These are phyloP conservation scores for Leavenworthia alabamica DNA, from an alignment of 345 rosid species.

Conservation along the genomic window DNA sequence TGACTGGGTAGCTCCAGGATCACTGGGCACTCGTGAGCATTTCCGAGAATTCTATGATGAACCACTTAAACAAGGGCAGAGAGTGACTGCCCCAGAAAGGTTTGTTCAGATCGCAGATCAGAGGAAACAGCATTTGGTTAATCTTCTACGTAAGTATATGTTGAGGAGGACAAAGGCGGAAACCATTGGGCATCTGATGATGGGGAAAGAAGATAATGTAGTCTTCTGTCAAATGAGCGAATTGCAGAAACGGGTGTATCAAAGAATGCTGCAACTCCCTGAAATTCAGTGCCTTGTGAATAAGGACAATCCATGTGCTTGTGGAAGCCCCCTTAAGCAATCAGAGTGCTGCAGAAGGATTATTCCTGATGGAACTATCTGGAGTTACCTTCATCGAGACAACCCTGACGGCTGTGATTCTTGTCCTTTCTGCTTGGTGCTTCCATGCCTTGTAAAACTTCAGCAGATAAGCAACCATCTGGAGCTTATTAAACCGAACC, in stretches of 20 bases:
- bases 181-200: constrained; percentile 91
- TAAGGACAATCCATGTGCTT: constrained; percentile 74
- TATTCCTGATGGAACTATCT: constrained; percentile 75
- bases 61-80: constrained; percentile 87
- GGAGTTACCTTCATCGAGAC: constrained; percentile 85
- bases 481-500: constrained; percentile 94
- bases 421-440: constrained; percentile 94
- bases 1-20: constrained; percentile 87
- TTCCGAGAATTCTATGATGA: constrained; percentile 80
- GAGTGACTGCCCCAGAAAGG: constrained; percentile 72
- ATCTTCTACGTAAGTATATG: constrained; percentile 68
- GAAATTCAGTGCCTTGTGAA: constrained; percentile 85
- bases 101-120: constrained; percentile 69
- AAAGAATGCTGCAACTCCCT: constrained; percentile 75
- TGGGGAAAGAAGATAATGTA: constrained; percentile 98
- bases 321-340: constrained; percentile 91
- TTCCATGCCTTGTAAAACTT: constrained; percentile 70
- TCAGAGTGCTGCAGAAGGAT: constrained; percentile 86
- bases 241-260: constrained; percentile 70
- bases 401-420: constrained; percentile 87
- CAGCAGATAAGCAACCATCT: constrained; percentile 87
- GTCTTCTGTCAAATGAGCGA: constrained; percentile 93
- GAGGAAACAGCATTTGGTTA: constrained; percentile 69
- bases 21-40: constrained; percentile 83
- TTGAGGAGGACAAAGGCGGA: constrained; percentile 93